Evolutionary conservation across 179 eudicot species (phyloP).

Genomic region (Patellifolia procumbens): DNA sequence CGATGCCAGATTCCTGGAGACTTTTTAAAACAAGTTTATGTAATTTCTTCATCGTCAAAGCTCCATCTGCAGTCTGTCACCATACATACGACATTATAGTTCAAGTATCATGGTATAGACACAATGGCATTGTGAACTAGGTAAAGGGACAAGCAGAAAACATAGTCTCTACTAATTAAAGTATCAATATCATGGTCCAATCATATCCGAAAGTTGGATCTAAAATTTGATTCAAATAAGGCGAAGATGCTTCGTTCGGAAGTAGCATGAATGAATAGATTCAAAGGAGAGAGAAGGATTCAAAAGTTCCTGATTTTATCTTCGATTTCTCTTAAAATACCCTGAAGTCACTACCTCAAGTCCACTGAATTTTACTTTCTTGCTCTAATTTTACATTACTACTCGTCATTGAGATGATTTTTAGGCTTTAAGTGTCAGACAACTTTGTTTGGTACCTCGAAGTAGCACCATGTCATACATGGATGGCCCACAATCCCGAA

Average conservation of each 20-base stretch:
- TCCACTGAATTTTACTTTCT: not conserved
- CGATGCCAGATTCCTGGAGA: slow-evolving; percentile 53
- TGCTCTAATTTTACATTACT: not conserved
- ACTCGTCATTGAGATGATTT: not conserved
- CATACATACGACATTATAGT: slow-evolving; percentile 4
- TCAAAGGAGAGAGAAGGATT: not conserved
- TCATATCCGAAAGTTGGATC: not conserved
- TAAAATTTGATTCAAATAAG: not conserved
- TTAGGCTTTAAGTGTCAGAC: not conserved
- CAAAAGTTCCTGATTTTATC: not conserved
- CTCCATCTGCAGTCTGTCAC: slow-evolving; percentile 57
- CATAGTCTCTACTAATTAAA: not conserved
- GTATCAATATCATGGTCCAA: not conserved
- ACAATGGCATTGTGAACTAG: slow-evolving; percentile 1
- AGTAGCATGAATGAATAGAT: not conserved
- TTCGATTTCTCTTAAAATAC: not conserved
- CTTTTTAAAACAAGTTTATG: slow-evolving; percentile 50
- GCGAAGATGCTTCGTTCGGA: not conserved
- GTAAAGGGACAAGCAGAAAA: not conserved
- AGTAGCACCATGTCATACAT: not conserved
- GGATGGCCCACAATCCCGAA: not conserved
- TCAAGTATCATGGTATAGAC: not conserved
- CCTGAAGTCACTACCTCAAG: not conserved
- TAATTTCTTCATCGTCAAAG: slow-evolving; percentile 69
- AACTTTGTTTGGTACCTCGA: not conserved